Evolutionary conservation across 768 basidiomycete species (phyloP).

Genomic region (Pilatotrama ljubarskyi): DNA sequence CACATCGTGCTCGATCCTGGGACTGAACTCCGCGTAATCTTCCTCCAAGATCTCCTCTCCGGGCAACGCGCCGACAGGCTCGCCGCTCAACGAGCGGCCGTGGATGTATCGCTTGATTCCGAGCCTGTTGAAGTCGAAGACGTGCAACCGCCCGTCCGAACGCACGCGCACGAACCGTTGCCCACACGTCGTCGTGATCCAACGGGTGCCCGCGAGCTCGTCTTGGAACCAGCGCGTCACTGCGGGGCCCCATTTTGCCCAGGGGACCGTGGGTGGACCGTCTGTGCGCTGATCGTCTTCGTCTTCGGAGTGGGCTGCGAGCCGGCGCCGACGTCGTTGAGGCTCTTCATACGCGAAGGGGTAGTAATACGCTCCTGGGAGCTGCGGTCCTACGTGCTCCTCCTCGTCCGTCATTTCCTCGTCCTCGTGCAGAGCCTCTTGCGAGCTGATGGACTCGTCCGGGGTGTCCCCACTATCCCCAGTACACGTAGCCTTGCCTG

Average conservation of each 20-base stretch:
- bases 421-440: not conserved
- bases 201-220: slow-evolving; percentile 26
- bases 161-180: slow-evolving; percentile 28
- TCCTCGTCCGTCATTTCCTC: not conserved
- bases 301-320: not conserved
- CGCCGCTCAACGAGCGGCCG: not conserved
- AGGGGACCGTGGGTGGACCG: slow-evolving; percentile 7
- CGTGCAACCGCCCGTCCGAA: slow-evolving; percentile 9
- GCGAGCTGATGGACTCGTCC: not conserved
- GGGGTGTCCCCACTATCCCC: not conserved
- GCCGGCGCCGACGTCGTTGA: not conserved
- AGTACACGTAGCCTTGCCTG: not conserved
- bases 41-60: slow-evolving; percentile 9
- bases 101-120: slow-evolving; percentile 10
- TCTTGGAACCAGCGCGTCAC: slow-evolving; percentile 29
- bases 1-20: not conserved
- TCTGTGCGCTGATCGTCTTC: not conserved
- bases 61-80: slow-evolving; percentile 1
- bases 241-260: slow-evolving; percentile 28
- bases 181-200: slow-evolving; percentile 36
- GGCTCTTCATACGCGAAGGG: not conserved
- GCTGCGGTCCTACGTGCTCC: not conserved
- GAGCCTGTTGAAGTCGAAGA: slow-evolving; percentile 29
- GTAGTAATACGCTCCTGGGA: not conserved
- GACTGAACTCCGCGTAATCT: slow-evolving; percentile 2